A percentile compares a stretch with the other conserved stretches of the same genome.
Conservation (phyloP, 2,329 filamentous ascomycete species). For the Periconia macrospinosa region DNA sequence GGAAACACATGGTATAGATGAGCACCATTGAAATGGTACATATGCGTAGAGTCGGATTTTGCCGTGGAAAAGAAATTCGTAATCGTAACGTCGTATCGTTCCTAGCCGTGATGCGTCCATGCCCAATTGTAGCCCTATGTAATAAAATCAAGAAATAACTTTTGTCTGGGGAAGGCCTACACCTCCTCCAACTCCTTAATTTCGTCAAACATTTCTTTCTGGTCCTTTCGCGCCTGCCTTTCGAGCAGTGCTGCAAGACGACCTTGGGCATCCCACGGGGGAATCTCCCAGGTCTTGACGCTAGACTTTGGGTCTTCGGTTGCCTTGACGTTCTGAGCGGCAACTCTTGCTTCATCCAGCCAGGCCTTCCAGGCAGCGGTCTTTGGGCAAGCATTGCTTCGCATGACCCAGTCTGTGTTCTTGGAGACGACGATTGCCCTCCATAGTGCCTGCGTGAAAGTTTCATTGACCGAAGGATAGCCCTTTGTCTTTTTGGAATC, state of each 20-base stretch:
- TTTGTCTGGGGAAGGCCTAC: background rate
- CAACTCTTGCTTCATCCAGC: slow-evolving; percentile 39
- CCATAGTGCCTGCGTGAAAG: slow-evolving; percentile 54
- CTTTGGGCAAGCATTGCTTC: slow-evolving; percentile 45
- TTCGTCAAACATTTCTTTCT: slow-evolving; percentile 14
- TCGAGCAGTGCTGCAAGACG: slow-evolving; percentile 21
- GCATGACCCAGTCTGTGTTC: slow-evolving; percentile 46
- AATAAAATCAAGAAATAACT: slow-evolving; percentile 2
- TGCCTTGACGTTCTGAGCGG: slow-evolving; percentile 18
- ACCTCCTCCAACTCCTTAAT: slow-evolving; percentile 19
- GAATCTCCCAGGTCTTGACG: slow-evolving; percentile 35
- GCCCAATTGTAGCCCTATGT: slow-evolving; percentile 6
- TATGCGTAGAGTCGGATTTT: background rate
- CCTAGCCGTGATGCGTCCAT: background rate
- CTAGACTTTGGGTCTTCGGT: slow-evolving; percentile 9
- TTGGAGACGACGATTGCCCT: slow-evolving; percentile 52
- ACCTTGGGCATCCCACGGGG: slow-evolving; percentile 37
- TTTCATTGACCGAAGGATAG: slow-evolving; percentile 32
- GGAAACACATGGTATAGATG: too few relatives aligned
- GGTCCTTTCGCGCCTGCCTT: slow-evolving; percentile 19
- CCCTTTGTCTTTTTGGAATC: slow-evolving; percentile 39
- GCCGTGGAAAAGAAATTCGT: background rate
- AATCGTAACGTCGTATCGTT: background rate
- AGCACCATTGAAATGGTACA: too few relatives aligned
- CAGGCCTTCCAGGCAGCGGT: slow-evolving; percentile 47